These are phyloP conservation scores for Dactylellina sp. DNA, from an alignment of 2,329 filamentous ascomycete genomes.

Conservation along the genomic window DNA sequence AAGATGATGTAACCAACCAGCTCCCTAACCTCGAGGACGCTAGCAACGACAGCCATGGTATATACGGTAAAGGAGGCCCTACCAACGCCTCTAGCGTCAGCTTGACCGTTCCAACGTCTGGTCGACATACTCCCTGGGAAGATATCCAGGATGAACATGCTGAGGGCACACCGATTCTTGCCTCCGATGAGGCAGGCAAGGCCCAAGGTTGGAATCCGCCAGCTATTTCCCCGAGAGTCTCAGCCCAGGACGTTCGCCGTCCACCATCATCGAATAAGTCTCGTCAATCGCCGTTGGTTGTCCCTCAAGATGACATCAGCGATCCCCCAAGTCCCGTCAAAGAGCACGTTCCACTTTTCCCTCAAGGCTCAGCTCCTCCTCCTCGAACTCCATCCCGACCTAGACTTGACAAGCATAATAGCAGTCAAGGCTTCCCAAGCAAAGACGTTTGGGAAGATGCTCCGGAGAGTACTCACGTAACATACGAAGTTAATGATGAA, in stretches of 20 bases:
- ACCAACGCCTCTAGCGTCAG: constrained; percentile 49
- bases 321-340: constrained; percentile 72
- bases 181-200: constrained; percentile 55
- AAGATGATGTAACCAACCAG: constrained; percentile 57
- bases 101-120: constrained; percentile 47
- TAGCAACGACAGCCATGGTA: constrained; percentile 43
- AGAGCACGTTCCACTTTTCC: constrained; percentile 95
- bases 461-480: constrained; percentile 81
- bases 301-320: constrained; percentile 67
- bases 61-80: constrained; percentile 32
- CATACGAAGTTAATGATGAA: constrained; percentile 59
- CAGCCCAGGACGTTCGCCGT: constrained; percentile 42
- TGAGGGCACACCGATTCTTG: constrained; percentile 56
- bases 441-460: constrained; percentile 98
- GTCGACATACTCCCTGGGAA: constrained; percentile 55
- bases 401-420: constrained; percentile 68
- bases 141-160: constrained; percentile 51
- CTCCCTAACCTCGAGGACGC: constrained; percentile 42
- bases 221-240: constrained; percentile 48
- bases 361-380: constrained; percentile 67
- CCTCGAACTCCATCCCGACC: constrained; percentile 64
- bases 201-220: constrained; percentile 42
- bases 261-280: constrained; percentile 50
- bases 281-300: constrained; percentile 65
- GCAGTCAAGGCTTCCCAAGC: constrained; percentile 80